Evolutionary conservation across 2,329 filamentous ascomycete species (phyloP), one percentile per base, ranked within the genome.

Genomic region (Podosphaera leucotricha): DNA sequence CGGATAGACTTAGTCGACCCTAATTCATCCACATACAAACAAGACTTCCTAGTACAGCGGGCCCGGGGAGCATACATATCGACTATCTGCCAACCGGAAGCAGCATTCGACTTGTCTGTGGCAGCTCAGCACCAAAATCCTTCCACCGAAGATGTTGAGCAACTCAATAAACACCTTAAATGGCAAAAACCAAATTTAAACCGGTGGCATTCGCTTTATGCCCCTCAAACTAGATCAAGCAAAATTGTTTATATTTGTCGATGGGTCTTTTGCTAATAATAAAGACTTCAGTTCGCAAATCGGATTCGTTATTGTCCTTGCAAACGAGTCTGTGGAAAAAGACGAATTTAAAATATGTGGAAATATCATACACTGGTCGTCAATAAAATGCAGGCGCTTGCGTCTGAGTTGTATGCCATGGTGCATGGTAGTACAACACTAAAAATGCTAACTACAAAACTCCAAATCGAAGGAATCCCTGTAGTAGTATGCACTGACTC

Each of bases 41-140:
- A 43, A 19, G n/a, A 35, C 36, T 43, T 36, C 28, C 16, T 36
- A 15, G 41, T 19, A 21, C 41, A 43, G 20, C 41, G 41, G 8
- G 5, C 41, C 36, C 41, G 41, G 16, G 41, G 41, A 20, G 41
- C 41, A 22, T 43, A 43, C 20, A 10, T 43, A 21, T 28, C 41
- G 13, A 35, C 41, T 20, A 20, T 35, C 15, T 43, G 41, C 19
- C 41, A 43, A 43, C 41, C 41, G 19, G 28, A 43, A 35, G 41
- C 41, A 3, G 20, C n/a, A 6, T 33, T n/a, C 13, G 28, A 33
- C 15, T 13, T 33, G 13, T 33, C 11, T 33, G 28, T 11, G 15
- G 28, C 6, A 13, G 28, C 28, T 33, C 28, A 33, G 13, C 13
- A 33, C 28, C 6, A 33, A 11, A 3, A 33, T 7, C 28, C 28